Conservation (phyloP, 768 basidiomycete species). For the Mycena metata region DNA sequence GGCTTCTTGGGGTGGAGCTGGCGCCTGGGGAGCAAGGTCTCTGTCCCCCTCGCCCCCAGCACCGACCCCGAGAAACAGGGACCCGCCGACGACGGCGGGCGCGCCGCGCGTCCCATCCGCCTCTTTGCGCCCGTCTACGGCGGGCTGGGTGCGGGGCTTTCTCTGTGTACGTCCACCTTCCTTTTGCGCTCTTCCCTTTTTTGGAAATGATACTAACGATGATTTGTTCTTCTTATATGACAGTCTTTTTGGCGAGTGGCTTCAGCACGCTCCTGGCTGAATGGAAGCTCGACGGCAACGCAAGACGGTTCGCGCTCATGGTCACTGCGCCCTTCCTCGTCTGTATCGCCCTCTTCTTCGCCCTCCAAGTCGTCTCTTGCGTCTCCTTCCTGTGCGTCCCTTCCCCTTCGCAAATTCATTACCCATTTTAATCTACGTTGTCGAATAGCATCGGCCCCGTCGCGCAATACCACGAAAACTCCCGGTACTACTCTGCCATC, state of each 20-base stretch:
- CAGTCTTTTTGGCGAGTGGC: slow-evolving; percentile 81
- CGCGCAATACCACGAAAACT: slow-evolving; percentile 88
- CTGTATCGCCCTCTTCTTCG: slow-evolving; percentile 86
- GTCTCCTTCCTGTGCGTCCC: slow-evolving; percentile 72
- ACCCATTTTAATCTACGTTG: slow-evolving; percentile 2
- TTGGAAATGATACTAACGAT: too few species aligned
- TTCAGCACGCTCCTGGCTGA: slow-evolving; percentile 71
- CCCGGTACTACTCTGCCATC: slow-evolving; percentile 83
- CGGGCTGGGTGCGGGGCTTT: slow-evolving; percentile 76
- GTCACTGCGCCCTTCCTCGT: slow-evolving; percentile 78
- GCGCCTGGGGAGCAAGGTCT: slow-evolving; percentile 50
- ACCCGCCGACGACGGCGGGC: slow-evolving; percentile 26
- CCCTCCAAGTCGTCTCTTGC: slow-evolving; percentile 75
- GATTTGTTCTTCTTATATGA: not conserved
- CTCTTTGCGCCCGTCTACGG: slow-evolving; percentile 81
- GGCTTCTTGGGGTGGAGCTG: slow-evolving; percentile 50
- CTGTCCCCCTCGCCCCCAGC: not conserved
- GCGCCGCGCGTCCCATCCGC: slow-evolving; percentile 61
- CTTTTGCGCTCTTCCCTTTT: slow-evolving; percentile 14
- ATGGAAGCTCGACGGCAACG: slow-evolving; percentile 74
- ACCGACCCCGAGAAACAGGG: not conserved
- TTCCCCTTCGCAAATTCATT: not conserved
- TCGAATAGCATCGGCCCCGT: slow-evolving; percentile 80
- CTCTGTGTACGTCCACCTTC: slow-evolving; percentile 65
- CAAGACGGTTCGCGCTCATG: slow-evolving; percentile 74